These are phyloP conservation scores for Dothidotthia symphoricarpi DNA, from an alignment of 2,329 filamentous ascomycete species.

Conservation along the genomic window DNA sequence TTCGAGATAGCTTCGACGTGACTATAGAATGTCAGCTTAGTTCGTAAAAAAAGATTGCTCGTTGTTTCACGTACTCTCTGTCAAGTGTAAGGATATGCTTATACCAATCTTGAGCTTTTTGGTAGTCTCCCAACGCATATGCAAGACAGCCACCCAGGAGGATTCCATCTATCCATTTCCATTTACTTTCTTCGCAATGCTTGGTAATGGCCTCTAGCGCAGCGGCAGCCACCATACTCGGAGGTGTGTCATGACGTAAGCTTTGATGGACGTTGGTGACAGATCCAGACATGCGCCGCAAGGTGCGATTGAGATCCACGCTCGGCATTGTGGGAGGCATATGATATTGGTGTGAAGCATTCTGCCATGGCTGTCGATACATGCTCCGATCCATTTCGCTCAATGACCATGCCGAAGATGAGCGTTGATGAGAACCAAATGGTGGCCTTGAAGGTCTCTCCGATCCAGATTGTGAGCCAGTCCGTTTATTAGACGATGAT, in stretches of 20 bases:
- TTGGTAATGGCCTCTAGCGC: slow-evolving; percentile 40
- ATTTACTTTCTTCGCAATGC: slow-evolving; percentile 43
- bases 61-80: slow-evolving; percentile 46
- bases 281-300: slow-evolving; percentile 38
- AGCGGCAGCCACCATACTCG: slow-evolving; percentile 39
- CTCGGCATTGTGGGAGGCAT: slow-evolving; percentile 21
- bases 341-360: slow-evolving; percentile 18
- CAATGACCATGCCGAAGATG: slow-evolving; percentile 31
- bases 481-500: slow-evolving; percentile 25
- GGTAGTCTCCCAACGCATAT: slow-evolving; percentile 83
- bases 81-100: slow-evolving; percentile 63
- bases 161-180: slow-evolving; percentile 84
- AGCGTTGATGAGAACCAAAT: slow-evolving; percentile 27
- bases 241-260: slow-evolving; percentile 29
- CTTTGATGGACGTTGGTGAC: slow-evolving; percentile 29
- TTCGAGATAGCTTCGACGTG: slow-evolving; percentile 95
- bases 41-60: neutral
- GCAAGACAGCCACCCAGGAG: slow-evolving; percentile 86
- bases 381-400: slow-evolving; percentile 13
- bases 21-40: slow-evolving; percentile 44
- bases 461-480: slow-evolving; percentile 21
- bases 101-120: slow-evolving; percentile 74
- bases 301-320: slow-evolving; percentile 30
- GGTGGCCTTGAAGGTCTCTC: slow-evolving; percentile 22
- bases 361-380: slow-evolving; percentile 31